Evolutionary conservation across 768 basidiomycete genomes (phyloP).

Genomic region (Auriscalpium microsporum): DNA sequence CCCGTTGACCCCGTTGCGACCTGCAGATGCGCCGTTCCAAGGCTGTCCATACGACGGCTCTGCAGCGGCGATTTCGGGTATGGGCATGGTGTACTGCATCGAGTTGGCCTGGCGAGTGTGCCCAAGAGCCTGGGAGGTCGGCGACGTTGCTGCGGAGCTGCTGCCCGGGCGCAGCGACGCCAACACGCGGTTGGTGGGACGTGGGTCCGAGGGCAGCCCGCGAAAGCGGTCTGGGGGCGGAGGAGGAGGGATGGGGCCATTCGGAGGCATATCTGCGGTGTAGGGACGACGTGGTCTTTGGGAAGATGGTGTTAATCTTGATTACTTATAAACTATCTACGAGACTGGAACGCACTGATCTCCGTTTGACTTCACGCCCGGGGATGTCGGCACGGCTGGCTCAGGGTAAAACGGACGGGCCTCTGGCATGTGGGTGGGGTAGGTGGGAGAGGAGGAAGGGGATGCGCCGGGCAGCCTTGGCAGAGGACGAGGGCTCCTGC

Average conservation of each 20-base stretch:
- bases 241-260: not conserved
- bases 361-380: not conserved
- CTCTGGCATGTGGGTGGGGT: slow-evolving; percentile 13
- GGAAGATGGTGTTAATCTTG: not conserved
- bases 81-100: slow-evolving; percentile 6
- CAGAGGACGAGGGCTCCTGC: slow-evolving; percentile 13
- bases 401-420: slow-evolving; percentile 6
- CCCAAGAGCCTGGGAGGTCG: slow-evolving; percentile 4
- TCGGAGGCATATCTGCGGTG: not conserved
- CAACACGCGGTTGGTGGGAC: not conserved
- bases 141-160: not conserved
- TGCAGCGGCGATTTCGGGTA: slow-evolving; percentile 7
- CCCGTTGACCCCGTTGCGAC: slow-evolving; percentile 3
- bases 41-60: slow-evolving; percentile 1
- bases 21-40: slow-evolving; percentile 2
- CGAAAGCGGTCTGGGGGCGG: not conserved
- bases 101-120: slow-evolving; percentile 8
- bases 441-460: slow-evolving; percentile 2
- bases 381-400: not conserved
- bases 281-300: slow-evolving; percentile 6
- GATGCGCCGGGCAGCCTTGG: slow-evolving; percentile 11
- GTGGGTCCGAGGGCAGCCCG: slow-evolving; percentile 12
- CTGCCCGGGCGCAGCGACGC: slow-evolving; percentile 7
- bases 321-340: not conserved
- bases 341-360: slow-evolving; percentile 7